Evolutionary conservation across 306 rosid species (phyloP), one percentile per base, ranked within the genome.

Genomic region (Corylus heterophylla): DNA sequence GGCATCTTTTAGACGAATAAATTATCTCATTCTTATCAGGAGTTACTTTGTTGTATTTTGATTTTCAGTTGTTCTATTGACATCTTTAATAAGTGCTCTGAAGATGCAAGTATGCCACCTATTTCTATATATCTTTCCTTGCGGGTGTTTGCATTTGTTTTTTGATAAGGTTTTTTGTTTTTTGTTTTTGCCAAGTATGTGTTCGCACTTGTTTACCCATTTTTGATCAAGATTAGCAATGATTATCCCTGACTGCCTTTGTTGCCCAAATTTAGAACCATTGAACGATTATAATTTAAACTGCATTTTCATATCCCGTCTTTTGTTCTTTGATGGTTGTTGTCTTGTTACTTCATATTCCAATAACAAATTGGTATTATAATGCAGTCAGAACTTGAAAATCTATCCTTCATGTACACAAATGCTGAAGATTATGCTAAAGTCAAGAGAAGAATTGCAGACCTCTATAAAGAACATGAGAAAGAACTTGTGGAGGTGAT

Each of bases 341-440:
- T 74, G 68, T n/a, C 77, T 72, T 37, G 51, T 49, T 66, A 37
- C 51, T 49, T 64, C 35, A 35, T 69, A 51, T 62, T 78, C 77
- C 54, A n/a, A 67, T 27, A 78, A 62, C 71, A 27, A 74, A 42
- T 49, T 76, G 78, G 39, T 78, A 22, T 18, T 75, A 29, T 79
- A 48, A 77, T 89, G 87, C 97, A 96, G 99, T 89, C 95, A 58
- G 99, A 96, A 86, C 93, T 96, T 74, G 99, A 96, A 89, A 93
- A 96, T 80, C 87, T 93, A 68, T 96, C 99, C 58, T 96, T 96
- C 89, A 89, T 93, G 97, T 93, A 93, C 85, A 91, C 96, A 71
- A 91, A 93, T 77, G 78, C 96, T 64, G 98, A 96, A 93, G 99
- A 93, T 81, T 93, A 91, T 86, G 95, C 99, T 66, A 91, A 89